A percentile compares a stretch with the other conserved stretches of the same genome.
Conservation (phyloP, 2,329 filamentous ascomycete species). For the Ophiosphaerella narmari region DNA sequence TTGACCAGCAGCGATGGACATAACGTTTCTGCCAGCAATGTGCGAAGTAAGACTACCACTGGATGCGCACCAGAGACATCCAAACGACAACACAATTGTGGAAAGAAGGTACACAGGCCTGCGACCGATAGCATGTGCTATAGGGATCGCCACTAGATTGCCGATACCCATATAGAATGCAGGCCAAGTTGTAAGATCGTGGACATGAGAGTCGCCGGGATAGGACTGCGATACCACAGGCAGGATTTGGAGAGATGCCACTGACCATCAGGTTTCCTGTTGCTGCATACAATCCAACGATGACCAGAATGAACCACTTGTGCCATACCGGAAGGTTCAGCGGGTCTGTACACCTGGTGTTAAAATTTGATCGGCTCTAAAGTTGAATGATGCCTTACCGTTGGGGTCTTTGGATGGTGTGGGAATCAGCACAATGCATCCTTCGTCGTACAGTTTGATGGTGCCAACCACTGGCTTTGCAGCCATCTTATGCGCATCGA, state of each 20-base stretch:
- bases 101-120: constrained; percentile 13
- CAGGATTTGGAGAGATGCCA: constrained; percentile 15
- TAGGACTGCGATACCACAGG: constrained; percentile 8
- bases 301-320: constrained; percentile 13
- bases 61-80: constrained; percentile 12
- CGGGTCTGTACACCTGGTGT: constrained; percentile 2
- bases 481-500: constrained; percentile 14
- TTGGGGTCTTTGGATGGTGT: constrained; percentile 15
- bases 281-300: constrained; percentile 13
- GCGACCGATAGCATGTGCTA: constrained; percentile 13
- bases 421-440: constrained; percentile 15
- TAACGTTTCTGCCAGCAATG: constrained; percentile 14
- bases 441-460: constrained; percentile 12
- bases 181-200: constrained; percentile 14
- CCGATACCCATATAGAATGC: constrained; percentile 17
- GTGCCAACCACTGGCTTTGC: constrained; percentile 15
- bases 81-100: constrained; percentile 9
- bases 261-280: constrained; percentile 14
- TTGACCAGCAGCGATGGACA: constrained; percentile 17
- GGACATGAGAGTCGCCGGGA: constrained; percentile 6
- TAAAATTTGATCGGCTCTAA: neutral
- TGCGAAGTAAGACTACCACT: constrained; percentile 10
- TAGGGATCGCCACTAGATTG: constrained; percentile 12
- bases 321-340: constrained; percentile 14
- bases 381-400: constrained; percentile 1